Conservation (phyloP, 1,139 yeast genomes). For the Blastobotrys buckinghamii region DNA sequence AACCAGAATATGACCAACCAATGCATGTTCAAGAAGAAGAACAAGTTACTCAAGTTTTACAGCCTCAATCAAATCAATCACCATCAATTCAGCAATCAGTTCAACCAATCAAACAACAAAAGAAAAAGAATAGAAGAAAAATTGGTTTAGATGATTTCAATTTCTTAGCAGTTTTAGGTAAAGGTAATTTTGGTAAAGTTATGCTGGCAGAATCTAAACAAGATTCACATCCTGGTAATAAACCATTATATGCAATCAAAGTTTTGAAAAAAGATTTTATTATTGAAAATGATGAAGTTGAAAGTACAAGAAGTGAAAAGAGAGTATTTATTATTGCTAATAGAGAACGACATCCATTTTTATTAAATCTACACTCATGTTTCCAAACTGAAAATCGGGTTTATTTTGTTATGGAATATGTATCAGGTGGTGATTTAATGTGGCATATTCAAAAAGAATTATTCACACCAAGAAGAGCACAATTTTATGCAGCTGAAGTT, state of each 20-base stretch:
- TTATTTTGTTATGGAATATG: constrained; percentile 96
- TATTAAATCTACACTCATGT: constrained; percentile 86
- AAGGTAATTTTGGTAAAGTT: constrained; percentile 97
- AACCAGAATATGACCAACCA: background rate
- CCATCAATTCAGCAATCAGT: background rate
- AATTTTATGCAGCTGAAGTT: constrained; percentile 96
- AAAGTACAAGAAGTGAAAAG: constrained; percentile 89
- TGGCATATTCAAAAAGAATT: constrained; percentile 96
- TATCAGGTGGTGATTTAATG: constrained; percentile 98
- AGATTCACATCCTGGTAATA: constrained; percentile 35
- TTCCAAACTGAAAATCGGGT: constrained; percentile 97
- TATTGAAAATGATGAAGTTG: constrained; percentile 93
- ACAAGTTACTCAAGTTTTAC: background rate
- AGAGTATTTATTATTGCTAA: constrained; percentile 89
- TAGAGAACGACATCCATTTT: constrained; percentile 84
- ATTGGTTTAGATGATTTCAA: constrained; percentile 94
- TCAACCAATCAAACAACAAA: constrained; percentile 3
- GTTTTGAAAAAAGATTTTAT: constrained; percentile 93
- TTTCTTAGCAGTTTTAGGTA: constrained; percentile 89
- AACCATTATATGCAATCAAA: constrained; percentile 83
- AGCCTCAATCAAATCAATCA: background rate
- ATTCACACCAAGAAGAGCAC: constrained; percentile 85
- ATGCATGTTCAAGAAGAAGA: constrained; percentile 2
- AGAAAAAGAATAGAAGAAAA: constrained; percentile 42
- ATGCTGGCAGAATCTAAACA: constrained; percentile 92